Evolutionary conservation across 768 basidiomycete species (phyloP).

Genomic region (Phylloporus sp.): DNA sequence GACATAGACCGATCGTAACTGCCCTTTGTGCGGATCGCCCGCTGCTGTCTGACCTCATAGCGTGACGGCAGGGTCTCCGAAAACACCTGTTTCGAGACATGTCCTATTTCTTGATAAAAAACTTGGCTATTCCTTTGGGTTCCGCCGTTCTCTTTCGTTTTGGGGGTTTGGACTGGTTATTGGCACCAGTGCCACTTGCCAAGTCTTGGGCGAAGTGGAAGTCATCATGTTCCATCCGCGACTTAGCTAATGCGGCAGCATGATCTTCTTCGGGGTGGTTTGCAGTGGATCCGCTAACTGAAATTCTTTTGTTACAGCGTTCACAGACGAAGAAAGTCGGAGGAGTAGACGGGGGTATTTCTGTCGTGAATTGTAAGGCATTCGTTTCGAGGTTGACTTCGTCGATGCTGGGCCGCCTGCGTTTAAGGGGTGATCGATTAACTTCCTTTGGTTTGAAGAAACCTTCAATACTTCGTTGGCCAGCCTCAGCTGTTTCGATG

Average conservation of each 20-base stretch:
- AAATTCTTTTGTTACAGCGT: constrained; percentile 51
- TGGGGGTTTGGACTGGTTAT: constrained; percentile 14
- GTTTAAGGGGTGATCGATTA: constrained; percentile 33
- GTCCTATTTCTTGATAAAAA: constrained; percentile 36
- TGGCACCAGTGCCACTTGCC: constrained; percentile 38
- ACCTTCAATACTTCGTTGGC: constrained; percentile 84
- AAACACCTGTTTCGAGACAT: not conserved
- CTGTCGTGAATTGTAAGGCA: not conserved
- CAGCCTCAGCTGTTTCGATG: constrained; percentile 67
- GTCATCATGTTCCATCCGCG: constrained; percentile 76
- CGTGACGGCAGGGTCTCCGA: too few species aligned
- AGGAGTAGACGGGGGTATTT: constrained; percentile 1
- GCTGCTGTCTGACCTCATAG: too few species aligned
- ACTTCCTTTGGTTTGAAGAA: constrained; percentile 56
- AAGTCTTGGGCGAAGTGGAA: constrained; percentile 86
- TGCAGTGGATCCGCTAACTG: constrained; percentile 25
- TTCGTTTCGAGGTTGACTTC: not conserved
- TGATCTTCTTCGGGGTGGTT: constrained; percentile 23
- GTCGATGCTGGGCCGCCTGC: constrained; percentile 33
- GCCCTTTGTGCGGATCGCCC: too few species aligned
- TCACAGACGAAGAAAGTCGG: constrained; percentile 49
- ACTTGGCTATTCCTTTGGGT: constrained; percentile 45
- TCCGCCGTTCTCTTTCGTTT: constrained; percentile 31
- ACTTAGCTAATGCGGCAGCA: constrained; percentile 36
- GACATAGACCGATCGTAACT: too few species aligned